phyloP scores from a whole-genome alignment of 1,284 basidiomycete species.

The Pseudozyma pruni region DNA sequence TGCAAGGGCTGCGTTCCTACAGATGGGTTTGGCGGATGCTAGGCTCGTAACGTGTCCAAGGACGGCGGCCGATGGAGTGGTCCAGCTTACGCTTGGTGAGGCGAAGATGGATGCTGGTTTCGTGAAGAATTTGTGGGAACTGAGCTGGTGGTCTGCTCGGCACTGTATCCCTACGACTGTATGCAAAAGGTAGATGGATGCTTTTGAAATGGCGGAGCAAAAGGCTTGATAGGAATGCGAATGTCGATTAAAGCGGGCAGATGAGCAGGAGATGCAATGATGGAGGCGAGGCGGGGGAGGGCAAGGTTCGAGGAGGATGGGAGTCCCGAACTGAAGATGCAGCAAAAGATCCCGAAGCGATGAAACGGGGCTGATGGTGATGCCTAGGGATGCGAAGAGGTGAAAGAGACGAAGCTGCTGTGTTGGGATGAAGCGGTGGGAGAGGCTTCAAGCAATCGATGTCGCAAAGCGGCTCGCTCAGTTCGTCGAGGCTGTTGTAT shows the following conservation, averaged over 20 bases:
- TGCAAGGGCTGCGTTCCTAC: slow-evolving; percentile 2
- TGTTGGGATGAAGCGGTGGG: no score
- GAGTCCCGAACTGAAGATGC: no score
- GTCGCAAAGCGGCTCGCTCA: no score
- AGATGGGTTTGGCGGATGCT: background rate
- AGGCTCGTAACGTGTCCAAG: background rate
- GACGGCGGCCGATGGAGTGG: no score
- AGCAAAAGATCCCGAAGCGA: slow-evolving; percentile 7
- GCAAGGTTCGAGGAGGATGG: slow-evolving; percentile 3
- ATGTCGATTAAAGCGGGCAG: slow-evolving; percentile 12
- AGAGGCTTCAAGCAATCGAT: no score
- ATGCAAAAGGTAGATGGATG: slow-evolving; percentile 36
- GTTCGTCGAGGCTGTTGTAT: no score
- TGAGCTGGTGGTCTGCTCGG: background rate
- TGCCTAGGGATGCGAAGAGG: no score
- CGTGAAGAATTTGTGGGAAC: background rate
- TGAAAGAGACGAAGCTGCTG: no score
- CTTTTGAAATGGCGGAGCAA: slow-evolving; percentile 32
- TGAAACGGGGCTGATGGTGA: no score
- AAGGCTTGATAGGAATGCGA: slow-evolving; percentile 16
- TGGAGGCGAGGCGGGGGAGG: slow-evolving; percentile 1
- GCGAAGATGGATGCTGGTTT: background rate
- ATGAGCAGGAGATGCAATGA: slow-evolving; percentile 14
- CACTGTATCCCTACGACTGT: slow-evolving; percentile 8
- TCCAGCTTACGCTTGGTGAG: background rate